A percentile compares a stretch with the other conserved stretches of the same genome.
These are phyloP conservation scores for Lactarius pseudohatsudake DNA, from an alignment of 768 basidiomycete genomes.

Conservation along the genomic window DNA sequence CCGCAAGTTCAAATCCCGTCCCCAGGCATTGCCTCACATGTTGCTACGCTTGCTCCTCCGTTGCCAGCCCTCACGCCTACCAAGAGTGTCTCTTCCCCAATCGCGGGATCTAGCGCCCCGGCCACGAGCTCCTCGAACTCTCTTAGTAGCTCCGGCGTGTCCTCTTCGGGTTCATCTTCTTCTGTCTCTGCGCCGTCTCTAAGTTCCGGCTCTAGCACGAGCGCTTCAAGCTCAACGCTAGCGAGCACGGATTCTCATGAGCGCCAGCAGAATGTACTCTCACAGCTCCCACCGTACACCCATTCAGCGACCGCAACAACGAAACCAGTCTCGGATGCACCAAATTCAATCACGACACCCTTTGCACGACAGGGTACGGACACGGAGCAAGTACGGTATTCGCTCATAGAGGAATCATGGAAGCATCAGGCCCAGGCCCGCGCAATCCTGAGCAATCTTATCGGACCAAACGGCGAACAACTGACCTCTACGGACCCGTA, in stretches of 20 bases:
- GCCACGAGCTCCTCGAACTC: slow-evolving; percentile 30
- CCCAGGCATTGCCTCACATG: slow-evolving; percentile 24
- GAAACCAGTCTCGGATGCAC: slow-evolving; percentile 20
- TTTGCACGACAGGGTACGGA: slow-evolving; percentile 48
- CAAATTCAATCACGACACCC: slow-evolving; percentile 40
- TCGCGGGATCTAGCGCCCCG: slow-evolving; percentile 44
- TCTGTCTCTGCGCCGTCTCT: slow-evolving; percentile 38
- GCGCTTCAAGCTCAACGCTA: slow-evolving; percentile 51
- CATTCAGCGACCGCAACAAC: slow-evolving; percentile 11
- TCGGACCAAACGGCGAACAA: slow-evolving; percentile 85
- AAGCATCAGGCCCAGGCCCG: slow-evolving; percentile 83
- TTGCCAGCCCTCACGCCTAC: slow-evolving; percentile 46
- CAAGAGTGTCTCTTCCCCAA: slow-evolving; percentile 71
- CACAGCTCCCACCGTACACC: slow-evolving; percentile 44
- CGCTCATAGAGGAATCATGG: slow-evolving; percentile 74
- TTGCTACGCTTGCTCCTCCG: slow-evolving; percentile 51
- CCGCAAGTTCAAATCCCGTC: slow-evolving; percentile 29
- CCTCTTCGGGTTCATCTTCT: slow-evolving; percentile 46
- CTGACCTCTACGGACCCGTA: slow-evolving; percentile 91
- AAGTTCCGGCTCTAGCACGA: slow-evolving; percentile 42
- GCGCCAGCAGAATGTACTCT: slow-evolving; percentile 45
- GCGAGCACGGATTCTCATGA: slow-evolving; percentile 54
- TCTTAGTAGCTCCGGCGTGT: slow-evolving; percentile 31
- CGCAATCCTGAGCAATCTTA: slow-evolving; percentile 77
- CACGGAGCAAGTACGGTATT: slow-evolving; percentile 48